Base-by-base conservation (phyloP, 768 basidiomycete genomes). In the Collybiopsis luxurians region DNA sequence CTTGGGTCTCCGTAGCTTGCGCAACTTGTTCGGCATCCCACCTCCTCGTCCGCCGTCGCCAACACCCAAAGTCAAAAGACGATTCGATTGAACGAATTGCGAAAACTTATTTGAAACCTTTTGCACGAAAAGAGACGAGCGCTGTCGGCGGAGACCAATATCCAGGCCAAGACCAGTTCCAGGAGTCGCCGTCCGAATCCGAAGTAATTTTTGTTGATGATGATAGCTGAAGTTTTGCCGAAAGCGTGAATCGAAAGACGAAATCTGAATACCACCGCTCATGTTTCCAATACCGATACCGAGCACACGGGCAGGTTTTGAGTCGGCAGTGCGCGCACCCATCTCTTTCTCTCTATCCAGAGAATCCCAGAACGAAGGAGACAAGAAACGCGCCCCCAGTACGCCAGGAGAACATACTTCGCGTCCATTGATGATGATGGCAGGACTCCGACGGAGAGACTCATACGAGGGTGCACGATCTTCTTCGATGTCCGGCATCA, bases 361-460 rank as follows among this genome's bases (percentile, higher is more conserved):
- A 13, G 52, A 53, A 7, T 58, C 57, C 56, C 57, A 58, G 44
- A 58, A 58, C 9, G 45, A 28, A n/a, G n/a, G n/a, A n/a, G n/a
- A n/a, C n/a, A n/a, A n/a, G n/a, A n/a, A n/a, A n/a, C n/a, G n/a
- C n/a, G n/a, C n/a, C 11, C 39, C 42, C 27, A 45, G 43, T 5
- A 34, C 6, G 13, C 6, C 6, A 28, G 36, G 46, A 23, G 28
- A 13, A 4, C 45, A 28, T 43, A 28, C 27, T 54, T 54, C 42
- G 1, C 17, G 53, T n/a, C 17, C 21, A 2, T 40, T 36, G 15
- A n/a, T 42, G 21, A n/a, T 34, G n/a, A 45, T 26, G 27, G 27
- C 12, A 44, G 53, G 53, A 30, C 28, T 42, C 6, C 39, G 17
- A 10, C 24, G 43, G 53, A 44, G 39, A 44, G 39, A 43, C 21